Evolutionary conservation across 2,329 filamentous ascomycete genomes (phyloP), one percentile per base, ranked within the genome.

Genomic region (Pseudocercospora cruenta): DNA sequence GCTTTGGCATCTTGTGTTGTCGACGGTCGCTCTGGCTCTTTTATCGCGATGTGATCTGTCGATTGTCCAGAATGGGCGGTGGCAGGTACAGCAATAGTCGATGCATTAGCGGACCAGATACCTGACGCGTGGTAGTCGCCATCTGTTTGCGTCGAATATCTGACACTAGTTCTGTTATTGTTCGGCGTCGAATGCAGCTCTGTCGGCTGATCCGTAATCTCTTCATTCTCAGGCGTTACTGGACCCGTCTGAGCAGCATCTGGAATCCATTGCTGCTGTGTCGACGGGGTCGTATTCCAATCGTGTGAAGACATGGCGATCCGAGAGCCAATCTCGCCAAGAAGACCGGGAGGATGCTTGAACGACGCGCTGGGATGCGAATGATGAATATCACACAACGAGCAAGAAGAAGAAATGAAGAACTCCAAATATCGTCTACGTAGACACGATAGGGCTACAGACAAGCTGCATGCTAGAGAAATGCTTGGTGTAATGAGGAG

Each of bases 51-150:
- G 24, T 22, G 31, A 28, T 60, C 43, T 51, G 39, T 36, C 33
- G 39, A 49, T 21, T 49, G 54, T 58, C 16, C 54, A n/a, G 54
- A 39, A 24, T 58, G 14, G n/a, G 54, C 54, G 31, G 53, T 57
- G 53, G 53, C 53, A 16, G 53, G 53, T n/a, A 58, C 54, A 21
- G 54, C 54, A n/a, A 58, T 58, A 9, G 54, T 58, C 28, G 54
- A 58, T 21, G 54, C 54, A 24, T 58, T 58, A 19, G 54, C 54
- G 31, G 54, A 58, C 54, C 54, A 58, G n/a, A 39, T 39, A 31
- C 28, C 54, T 1, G 26, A 19, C 21, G 51, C n/a, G 31, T 19
- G 54, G 26, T 58, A 10, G 26, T 58, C 51, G 10, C 21, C 51
- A 39, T 58, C 54, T 58, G 54, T 58, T 9, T 19, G 14, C 12